Base-by-base conservation (phyloP, 1,284 basidiomycete species). In the Cryptococcus maquisensis region DNA sequence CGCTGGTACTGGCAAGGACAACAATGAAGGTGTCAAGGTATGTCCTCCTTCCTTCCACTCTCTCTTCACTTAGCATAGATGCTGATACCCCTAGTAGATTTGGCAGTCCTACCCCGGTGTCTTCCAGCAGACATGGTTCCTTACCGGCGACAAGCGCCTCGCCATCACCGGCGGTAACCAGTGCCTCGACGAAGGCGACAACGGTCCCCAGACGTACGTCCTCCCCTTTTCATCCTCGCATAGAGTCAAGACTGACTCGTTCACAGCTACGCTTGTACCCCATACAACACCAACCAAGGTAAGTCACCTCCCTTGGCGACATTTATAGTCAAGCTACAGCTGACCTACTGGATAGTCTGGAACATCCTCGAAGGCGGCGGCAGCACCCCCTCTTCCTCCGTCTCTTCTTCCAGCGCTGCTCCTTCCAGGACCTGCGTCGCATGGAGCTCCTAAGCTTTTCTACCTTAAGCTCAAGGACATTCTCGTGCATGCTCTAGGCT, bases 141-240 rank as follows among this genome's bases (percentile, higher is more conserved):
- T 63, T 41, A 69, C 68, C 37, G 61, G 50, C 21, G 70, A 72
- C 47, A 50, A 64, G 16, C 62, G 68, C 21, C 67, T 72, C 50
- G 67, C 68, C 32, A 62, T 72, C 56, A 69, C 62, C 12, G 61
- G 60, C 35, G 61, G 61, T 10, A 50, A 56, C 37, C 64, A 64
- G 49, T 69, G 67, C 48, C 55, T 69, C 26, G 67, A 69, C 43
- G 54, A 64, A 24, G 60, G 62, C 3, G 61, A 62, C 26, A 60
- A 58, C 37, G 63, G 63, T 26, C 53, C 62, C 16, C 68, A 70
- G 58, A 70, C 68, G 65, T 67, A 45, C 49, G 61, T 58, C 20
- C 26, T 39, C 37, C 5, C 18, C 47, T 24, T 23, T 38, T 51
- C 21, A 15, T 10, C 3, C 21, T 21, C 39, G n/a, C 9, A n/a